phyloP scores from a whole-genome alignment of 176 grass and related monocot genomes.

The Paspalum notatum region DNA sequence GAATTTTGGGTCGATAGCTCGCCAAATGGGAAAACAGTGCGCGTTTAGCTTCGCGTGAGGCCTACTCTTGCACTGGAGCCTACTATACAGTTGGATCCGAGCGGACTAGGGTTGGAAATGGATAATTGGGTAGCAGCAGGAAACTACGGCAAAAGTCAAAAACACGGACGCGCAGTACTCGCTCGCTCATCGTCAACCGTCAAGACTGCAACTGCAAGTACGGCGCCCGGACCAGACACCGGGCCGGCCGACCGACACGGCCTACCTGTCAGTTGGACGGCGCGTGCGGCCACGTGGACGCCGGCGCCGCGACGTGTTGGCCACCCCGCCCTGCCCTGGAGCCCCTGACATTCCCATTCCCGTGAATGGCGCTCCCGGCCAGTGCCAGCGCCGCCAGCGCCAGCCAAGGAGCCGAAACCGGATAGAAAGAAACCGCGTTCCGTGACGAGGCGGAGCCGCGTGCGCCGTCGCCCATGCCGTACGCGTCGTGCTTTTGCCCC shows the following conservation, averaged over 20 bases:
- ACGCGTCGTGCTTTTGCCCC: neutral
- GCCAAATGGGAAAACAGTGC: neutral
- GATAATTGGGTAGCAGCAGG: too few species aligned
- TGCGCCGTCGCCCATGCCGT: constrained; percentile 7
- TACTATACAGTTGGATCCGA: neutral
- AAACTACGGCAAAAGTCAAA: neutral
- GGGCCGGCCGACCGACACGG: neutral
- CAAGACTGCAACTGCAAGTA: constrained; percentile 14
- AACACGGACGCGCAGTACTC: neutral
- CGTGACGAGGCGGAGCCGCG: neutral
- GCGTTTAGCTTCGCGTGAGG: neutral
- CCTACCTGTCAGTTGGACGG: constrained; percentile 20
- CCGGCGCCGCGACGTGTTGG: constrained; percentile 35
- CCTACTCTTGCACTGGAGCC: neutral
- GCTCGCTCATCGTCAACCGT: constrained; percentile 33
- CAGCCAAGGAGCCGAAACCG: constrained; percentile 11
- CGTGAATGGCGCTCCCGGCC: constrained; percentile 45
- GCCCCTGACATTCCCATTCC: constrained; percentile 46
- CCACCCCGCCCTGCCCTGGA: too few species aligned
- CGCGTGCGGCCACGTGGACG: constrained; percentile 41
- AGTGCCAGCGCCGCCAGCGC: too few species aligned
- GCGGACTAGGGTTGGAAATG: neutral
- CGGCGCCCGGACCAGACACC: neutral
- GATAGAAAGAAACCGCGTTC: constrained; percentile 38
- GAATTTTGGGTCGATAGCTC: too few species aligned